Percentiles rank a stretch among this genome's conserved stretches.
phyloP scores from a whole-genome alignment of 1,284 basidiomycete genomes.

The Neonothopanus nambi region DNA sequence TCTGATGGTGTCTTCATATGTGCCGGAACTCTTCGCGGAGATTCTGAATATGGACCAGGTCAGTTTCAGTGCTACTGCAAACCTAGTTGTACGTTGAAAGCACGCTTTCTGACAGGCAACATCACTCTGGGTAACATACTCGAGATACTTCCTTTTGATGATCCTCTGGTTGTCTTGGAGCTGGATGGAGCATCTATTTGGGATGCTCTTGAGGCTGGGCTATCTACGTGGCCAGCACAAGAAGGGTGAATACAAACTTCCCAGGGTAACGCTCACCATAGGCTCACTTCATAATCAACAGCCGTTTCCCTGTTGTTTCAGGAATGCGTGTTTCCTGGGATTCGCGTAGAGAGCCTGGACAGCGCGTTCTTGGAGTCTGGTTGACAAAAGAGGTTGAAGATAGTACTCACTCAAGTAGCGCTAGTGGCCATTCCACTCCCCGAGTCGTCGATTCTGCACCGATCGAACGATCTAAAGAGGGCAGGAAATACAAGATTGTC shows the following conservation, averaged over 20 bases:
- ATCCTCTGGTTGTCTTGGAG: conserved; percentile 82
- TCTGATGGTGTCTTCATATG: conserved; percentile 82
- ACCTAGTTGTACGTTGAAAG: neutral
- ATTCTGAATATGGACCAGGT: conserved; percentile 85
- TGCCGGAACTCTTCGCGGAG: conserved; percentile 87
- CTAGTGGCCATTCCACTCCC: conserved; percentile 42
- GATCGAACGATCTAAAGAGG: conserved; percentile 54
- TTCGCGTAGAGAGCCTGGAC: conserved; percentile 67
- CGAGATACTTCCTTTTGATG: conserved; percentile 90
- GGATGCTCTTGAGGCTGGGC: conserved; percentile 76
- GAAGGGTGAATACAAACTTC: conserved; percentile 64
- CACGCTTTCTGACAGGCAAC: conserved; percentile 43
- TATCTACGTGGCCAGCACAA: conserved; percentile 85
- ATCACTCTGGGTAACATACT: conserved; percentile 83
- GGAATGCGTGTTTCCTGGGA: conserved; percentile 91
- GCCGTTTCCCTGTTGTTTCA: conserved; percentile 87
- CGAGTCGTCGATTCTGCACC: conserved; percentile 47
- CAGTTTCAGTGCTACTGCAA: conserved; percentile 10
- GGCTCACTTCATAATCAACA: conserved; percentile 30
- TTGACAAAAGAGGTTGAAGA: conserved; percentile 51
- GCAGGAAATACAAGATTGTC: conserved; percentile 73
- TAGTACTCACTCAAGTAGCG: conserved; percentile 33
- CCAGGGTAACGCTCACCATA: neutral
- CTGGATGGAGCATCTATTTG: conserved; percentile 82
- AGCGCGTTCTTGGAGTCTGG: conserved; percentile 75